Evolutionary conservation across 257 asterid genomes (phyloP), one percentile per base, ranked within the genome.

Genomic region (Nicotiana tomentosiformis): DNA sequence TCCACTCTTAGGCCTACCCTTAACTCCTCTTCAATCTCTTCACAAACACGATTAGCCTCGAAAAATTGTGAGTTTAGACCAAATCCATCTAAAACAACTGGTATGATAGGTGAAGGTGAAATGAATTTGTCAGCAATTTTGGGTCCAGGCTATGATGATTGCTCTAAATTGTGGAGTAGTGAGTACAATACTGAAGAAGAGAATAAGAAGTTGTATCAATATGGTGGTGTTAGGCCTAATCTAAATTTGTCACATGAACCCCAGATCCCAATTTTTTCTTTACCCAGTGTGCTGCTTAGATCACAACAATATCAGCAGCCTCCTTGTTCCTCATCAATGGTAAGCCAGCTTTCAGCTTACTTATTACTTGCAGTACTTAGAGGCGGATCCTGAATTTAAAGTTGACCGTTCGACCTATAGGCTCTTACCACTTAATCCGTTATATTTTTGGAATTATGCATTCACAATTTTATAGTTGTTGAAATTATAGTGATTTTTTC

Each of bases 271-370:
- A 83, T 84, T 86, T 79, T 86, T 26, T 82, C 88, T 78, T 82
- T 76, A 37, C 89, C 91, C 12, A 43, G 15, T 85, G 70, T 65
- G 72, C 20, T 86, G 84, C 92, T 84, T 57, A 89, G 89, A 88
- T 88, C 95, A 72, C 90, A 81, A 65, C 93, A 88, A 29, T 87
- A 85, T 82, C 94, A 88, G 26, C 92, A 77, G 23, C 78, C 87
- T 37, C 29, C 86, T 35, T 84, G 86, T 80, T 74, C 89, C 85
- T 86, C 91, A 68, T 83, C 93, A 60, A 84, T 88, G 91, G 97
- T 92, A 65, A 67, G 97, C 82, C 35, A 43, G 56, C 7, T 76
- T 61, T 80, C 29, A 43, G 46, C 7, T 76, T 61, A 62, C 58
- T 5, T 66, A 17, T 72, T 9, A 16, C 17, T 43, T 43, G 51